A percentile compares a stretch with the other conserved stretches of the same genome.
These are phyloP conservation scores for Capsicum chinense DNA, from an alignment of 257 asterid species.

Conservation along the genomic window DNA sequence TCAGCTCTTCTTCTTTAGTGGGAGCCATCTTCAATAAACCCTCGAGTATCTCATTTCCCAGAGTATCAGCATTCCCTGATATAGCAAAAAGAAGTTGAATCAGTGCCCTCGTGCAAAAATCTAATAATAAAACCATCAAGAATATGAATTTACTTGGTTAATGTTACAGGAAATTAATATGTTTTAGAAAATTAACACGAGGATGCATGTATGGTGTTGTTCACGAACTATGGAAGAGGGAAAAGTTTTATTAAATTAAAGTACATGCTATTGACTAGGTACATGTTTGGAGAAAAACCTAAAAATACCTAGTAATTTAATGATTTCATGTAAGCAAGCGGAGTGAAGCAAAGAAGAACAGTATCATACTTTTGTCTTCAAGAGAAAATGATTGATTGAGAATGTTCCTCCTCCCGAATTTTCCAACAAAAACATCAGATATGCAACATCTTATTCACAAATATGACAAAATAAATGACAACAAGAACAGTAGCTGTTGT, in stretches of 20 bases:
- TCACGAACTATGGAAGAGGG: neutral
- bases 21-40: slow-evolving; percentile 86
- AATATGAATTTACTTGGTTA: neutral
- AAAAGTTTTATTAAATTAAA: neutral
- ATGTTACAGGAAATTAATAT: neutral
- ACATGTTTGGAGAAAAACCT: neutral
- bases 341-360: neutral
- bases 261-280: neutral
- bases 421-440: slow-evolving; percentile 1
- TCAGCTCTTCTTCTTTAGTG: slow-evolving; percentile 72
- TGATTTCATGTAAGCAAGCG: neutral
- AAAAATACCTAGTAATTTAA: neutral
- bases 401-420: neutral
- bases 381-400: neutral
- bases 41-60: slow-evolving; percentile 81
- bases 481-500: neutral
- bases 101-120: slow-evolving; percentile 4
- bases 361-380: too few species aligned
- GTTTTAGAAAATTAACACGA: neutral
- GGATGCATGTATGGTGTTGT: neutral
- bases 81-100: neutral
- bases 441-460: neutral
- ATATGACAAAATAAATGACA: neutral
- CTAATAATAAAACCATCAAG: neutral
- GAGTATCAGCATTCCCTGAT: slow-evolving; percentile 69